Base-by-base conservation (phyloP, 2,329 filamentous ascomycete genomes). In the Nothophoma quercina region DNA sequence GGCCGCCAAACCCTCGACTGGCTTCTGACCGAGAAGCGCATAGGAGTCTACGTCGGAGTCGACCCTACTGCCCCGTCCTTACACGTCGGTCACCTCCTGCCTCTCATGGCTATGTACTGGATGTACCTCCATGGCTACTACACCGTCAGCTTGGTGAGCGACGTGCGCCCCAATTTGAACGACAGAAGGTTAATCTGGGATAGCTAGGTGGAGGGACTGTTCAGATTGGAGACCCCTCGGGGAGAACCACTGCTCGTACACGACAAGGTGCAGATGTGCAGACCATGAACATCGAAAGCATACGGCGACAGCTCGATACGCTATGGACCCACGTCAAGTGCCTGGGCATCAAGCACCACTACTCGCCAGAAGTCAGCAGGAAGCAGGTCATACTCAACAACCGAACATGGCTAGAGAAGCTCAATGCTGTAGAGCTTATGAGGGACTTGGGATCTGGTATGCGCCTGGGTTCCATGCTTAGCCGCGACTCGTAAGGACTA, bases 91-190 rank as follows among this genome's bases (percentile, higher is more conserved):
- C 90, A 96, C 68, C 79, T 96, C 5, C 79, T 95, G 12, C 88
- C 91, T 18, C 79, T 93, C 47, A 95, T 95, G 90, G 85, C 89
- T 13, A 78, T 93, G 19, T 92, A 91, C 76, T 93, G 90, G 88
- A 83, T 93, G 79, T 91, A 91, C 76, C 79, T 92, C 59, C 81
- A 92, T 68, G 90, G 91, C 19, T 87, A 88, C 70, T 79, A 83
- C 25, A 81, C 87, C 21, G 78, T 89, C 41, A 87, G 84, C 30
- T 78, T 95, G 49, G 76, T 80, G 52, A 75, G 78, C 51, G 56
- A 53, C 44, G 44, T 52, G 15, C 52, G 38, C 40, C 43, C 25
- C 38, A 39, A 42, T 9, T 18, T 39, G 32, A 18, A 30, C 50
- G 44, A 51, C 55, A 36, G 22, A 18, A 52, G 32, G 54, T 65